Base-by-base conservation (phyloP, 75 land plant genomes). In the Isoetes taiwanensis region DNA sequence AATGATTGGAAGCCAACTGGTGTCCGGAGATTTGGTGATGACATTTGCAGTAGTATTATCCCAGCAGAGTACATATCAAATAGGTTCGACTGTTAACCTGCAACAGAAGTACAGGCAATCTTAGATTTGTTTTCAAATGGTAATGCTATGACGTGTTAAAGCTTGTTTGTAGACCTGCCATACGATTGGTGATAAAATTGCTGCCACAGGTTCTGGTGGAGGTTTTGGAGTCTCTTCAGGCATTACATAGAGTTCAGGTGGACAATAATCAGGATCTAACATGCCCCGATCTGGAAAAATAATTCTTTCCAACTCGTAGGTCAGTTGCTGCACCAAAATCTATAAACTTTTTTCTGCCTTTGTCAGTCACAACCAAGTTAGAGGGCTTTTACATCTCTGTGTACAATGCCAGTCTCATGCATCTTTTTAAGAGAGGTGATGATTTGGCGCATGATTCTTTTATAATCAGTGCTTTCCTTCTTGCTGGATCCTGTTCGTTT, bases 271-370 rank as follows among this genome's bases (percentile, higher is more conserved):
- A n/a, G 99, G 99, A 64, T 94, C 99, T 23, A 94, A 86, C 73
- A 94, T 67, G 3, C 76, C 79, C 16, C 78, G 78, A 54, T 89
- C 73, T 0, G 99, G 99, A 20, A 80, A n/a, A 71, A 68, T 73
- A 94, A 43, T 94, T 89, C 56, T 94, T 94, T 23, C 99, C 99
- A 32, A 94, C 84, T 12, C 99, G 81, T 24, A 94, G 81, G 58
- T 94, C 99, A 9, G 99, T 78, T n/a, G 99, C 99, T 26, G 99
- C 96, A n/a, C 99, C 99, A 73, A 94, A 94, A 54, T 94, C 99
- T 32, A 94, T 89, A 31, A 94, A 78, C 66, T 94, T 94, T 38
- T 88, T 71, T 65, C 78, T 75, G 11, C 96, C 96, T 43, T 67
- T 78, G 56, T 69, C 82, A 42, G 99, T 94, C 57, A 94, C 85